Conservation (phyloP, 768 basidiomycete species). For the Termitomyces sp. region DNA sequence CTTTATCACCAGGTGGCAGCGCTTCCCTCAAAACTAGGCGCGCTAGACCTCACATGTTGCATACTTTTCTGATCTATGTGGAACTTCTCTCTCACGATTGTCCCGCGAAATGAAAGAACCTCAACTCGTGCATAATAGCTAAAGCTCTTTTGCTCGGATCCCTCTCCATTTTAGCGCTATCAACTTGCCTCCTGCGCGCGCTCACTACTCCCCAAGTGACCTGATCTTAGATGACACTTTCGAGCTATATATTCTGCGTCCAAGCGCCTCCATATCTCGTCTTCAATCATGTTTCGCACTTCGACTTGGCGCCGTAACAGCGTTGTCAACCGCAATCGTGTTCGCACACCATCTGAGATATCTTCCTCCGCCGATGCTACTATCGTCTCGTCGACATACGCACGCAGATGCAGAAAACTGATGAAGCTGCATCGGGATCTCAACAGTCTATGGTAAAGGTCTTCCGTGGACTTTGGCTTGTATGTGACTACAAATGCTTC, state of each 20-base stretch:
- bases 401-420: conserved; percentile 1
- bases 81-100: background rate
- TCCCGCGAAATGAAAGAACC: background rate
- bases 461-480: background rate
- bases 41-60: background rate
- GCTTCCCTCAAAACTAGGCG: background rate
- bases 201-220: background rate
- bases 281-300: background rate
- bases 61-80: background rate
- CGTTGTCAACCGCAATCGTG: background rate
- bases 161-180: background rate
- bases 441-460: background rate
- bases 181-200: background rate
- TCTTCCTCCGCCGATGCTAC: background rate
- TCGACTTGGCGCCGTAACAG: background rate
- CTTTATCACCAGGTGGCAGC: background rate
- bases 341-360: background rate
- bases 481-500: background rate
- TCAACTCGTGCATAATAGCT: background rate
- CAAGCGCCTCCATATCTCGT: background rate
- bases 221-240: background rate
- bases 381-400: background rate
- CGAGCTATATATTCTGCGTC: background rate
- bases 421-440: conserved; percentile 6
- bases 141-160: background rate